These are phyloP conservation scores for Zygoascus bituminiphila DNA, from an alignment of 805 yeast genomes.

Conservation along the genomic window DNA sequence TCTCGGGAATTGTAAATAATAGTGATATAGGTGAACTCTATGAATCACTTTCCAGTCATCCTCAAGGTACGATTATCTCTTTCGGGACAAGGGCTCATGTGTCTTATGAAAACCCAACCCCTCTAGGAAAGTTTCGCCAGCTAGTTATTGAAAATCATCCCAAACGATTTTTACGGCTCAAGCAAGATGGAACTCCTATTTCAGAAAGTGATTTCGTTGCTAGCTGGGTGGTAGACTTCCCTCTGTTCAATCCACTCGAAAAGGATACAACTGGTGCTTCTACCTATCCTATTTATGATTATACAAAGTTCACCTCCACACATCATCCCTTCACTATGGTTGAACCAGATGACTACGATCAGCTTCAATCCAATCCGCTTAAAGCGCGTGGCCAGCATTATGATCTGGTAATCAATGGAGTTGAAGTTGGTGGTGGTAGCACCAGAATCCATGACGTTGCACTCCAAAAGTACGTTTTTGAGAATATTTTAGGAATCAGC, in stretches of 20 bases:
- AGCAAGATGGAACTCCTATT: conserved; percentile 10
- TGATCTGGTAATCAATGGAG: conserved; percentile 89
- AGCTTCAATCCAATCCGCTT: conserved; percentile 47
- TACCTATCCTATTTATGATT: conserved; percentile 55
- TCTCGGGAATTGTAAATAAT: neutral
- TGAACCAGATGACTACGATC: conserved; percentile 54
- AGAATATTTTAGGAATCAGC: conserved; percentile 49
- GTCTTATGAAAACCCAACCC: conserved; percentile 91
- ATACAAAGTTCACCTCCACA: conserved; percentile 49
- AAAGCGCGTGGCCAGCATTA: conserved; percentile 81
- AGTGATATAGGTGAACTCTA: neutral
- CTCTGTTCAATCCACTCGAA: conserved; percentile 76
- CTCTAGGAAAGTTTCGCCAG: conserved; percentile 80
- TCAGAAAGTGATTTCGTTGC: conserved; percentile 23
- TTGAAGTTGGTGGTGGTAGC: conserved; percentile 96
- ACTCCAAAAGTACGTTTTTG: conserved; percentile 66
- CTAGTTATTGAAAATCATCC: conserved; percentile 53
- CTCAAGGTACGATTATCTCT: conserved; percentile 64
- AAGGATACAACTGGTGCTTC: conserved; percentile 13
- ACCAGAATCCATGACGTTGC: conserved; percentile 84
- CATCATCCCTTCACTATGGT: conserved; percentile 99
- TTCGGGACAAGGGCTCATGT: conserved; percentile 61
- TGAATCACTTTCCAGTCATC: neutral
- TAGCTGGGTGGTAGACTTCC: conserved; percentile 85
- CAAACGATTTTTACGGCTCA: conserved; percentile 38